Conservation (phyloP, 1,284 basidiomycete species). For the Golubevia pallescens region DNA sequence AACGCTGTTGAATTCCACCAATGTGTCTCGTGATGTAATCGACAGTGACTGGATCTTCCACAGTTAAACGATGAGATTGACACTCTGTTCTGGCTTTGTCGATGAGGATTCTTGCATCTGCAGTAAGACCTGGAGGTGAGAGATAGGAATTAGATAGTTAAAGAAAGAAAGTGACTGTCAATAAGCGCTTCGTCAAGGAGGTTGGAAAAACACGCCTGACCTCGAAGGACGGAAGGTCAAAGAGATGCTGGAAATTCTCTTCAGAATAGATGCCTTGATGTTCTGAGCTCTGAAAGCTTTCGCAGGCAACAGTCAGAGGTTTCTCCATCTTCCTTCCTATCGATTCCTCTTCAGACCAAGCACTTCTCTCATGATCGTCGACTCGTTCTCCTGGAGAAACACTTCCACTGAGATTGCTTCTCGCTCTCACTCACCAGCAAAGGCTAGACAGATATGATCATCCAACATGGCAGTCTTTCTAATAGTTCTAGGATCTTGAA, state of each 20-base stretch:
- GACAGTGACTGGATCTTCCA: constrained; percentile 96
- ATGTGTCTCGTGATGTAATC: constrained; percentile 99
- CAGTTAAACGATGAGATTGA: constrained; percentile 94
- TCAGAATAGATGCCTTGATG: too few relatives aligned
- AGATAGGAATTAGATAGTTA: too few relatives aligned
- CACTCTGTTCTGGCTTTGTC: constrained; percentile 98
- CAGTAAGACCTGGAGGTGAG: constrained; percentile 78
- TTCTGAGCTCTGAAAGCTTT: too few relatives aligned
- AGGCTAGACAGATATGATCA: constrained; percentile 95
- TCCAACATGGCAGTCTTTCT: constrained; percentile 98
- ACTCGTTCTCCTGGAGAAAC: too few relatives aligned
- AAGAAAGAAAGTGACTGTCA: not conserved
- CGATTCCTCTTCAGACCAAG: not conserved
- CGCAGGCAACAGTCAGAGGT: not conserved
- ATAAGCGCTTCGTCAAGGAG: not conserved
- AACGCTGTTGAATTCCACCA: constrained; percentile 92
- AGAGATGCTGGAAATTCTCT: too few relatives aligned
- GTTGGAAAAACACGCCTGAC: not conserved
- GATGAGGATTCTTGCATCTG: constrained; percentile 95
- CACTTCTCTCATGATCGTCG: constrained; percentile 1
- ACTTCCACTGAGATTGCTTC: too few relatives aligned
- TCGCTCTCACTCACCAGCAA: constrained; percentile 84
- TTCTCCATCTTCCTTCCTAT: not conserved
- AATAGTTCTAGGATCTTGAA: constrained; percentile 97
- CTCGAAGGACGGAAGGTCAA: not conserved